These are phyloP conservation scores for Fusarium sp. DNA, from an alignment of 2,329 filamentous ascomycete species.

Conservation along the genomic window DNA sequence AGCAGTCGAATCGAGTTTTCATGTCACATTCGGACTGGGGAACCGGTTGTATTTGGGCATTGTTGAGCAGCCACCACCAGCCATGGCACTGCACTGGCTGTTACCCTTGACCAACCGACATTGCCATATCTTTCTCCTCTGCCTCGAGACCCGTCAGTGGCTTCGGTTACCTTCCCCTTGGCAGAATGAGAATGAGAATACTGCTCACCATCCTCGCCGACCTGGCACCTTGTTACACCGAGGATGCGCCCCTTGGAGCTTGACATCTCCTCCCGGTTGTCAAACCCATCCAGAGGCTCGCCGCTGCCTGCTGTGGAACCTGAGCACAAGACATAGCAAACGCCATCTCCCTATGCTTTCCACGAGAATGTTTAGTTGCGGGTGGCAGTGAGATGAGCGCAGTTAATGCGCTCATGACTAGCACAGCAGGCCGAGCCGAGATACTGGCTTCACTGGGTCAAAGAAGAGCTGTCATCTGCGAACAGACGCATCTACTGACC, in stretches of 20 bases:
- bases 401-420: background rate
- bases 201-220: background rate
- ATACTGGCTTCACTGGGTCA: background rate
- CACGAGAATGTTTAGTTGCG: background rate
- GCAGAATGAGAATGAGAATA: background rate
- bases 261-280: slow-evolving; percentile 5
- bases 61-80: background rate
- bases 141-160: background rate
- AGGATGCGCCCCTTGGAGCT: background rate
- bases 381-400: background rate
- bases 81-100: background rate
- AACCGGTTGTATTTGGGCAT: background rate
- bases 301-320: slow-evolving; percentile 35
- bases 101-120: background rate
- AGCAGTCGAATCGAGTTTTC: background rate
- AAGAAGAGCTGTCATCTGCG: background rate
- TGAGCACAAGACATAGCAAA: slow-evolving; percentile 6
- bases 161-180: background rate
- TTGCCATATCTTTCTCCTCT: background rate
- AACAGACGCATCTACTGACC: background rate
- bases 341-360: background rate
- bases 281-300: slow-evolving; percentile 13
- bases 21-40: background rate
- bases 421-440: background rate
- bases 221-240: slow-evolving; percentile 7